Evolutionary conservation across 2,329 filamentous ascomycete species (phyloP).

Genomic region (Talaromyces sp.): DNA sequence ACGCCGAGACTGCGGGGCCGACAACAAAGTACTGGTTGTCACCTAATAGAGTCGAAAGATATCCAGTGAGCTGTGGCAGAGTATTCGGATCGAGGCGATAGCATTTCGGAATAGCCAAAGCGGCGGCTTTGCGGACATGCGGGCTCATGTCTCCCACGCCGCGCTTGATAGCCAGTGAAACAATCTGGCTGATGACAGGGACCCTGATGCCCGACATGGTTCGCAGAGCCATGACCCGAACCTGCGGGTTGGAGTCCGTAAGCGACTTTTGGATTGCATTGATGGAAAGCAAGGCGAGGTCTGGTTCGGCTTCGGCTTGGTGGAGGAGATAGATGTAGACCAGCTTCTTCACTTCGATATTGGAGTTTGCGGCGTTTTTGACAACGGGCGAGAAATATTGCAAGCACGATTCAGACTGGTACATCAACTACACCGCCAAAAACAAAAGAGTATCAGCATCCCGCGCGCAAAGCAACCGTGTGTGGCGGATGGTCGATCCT

Average conservation of each 20-base stretch:
- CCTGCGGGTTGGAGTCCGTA: slow-evolving; percentile 83
- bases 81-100: slow-evolving; percentile 85
- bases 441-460: not conserved
- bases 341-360: slow-evolving; percentile 92
- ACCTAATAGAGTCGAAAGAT: slow-evolving; percentile 69
- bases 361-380: slow-evolving; percentile 94
- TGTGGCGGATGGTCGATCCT: slow-evolving; percentile 21
- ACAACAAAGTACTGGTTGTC: slow-evolving; percentile 97
- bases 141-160: slow-evolving; percentile 92
- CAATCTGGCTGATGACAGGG: slow-evolving; percentile 95
- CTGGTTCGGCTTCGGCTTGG: slow-evolving; percentile 92
- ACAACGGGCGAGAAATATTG: slow-evolving; percentile 97
- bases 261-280: slow-evolving; percentile 98
- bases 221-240: slow-evolving; percentile 84
- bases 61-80: slow-evolving; percentile 77
- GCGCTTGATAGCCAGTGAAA: slow-evolving; percentile 91
- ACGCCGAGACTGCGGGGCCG: slow-evolving; percentile 84
- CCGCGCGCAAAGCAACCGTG: not conserved
- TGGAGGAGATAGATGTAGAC: slow-evolving; percentile 98
- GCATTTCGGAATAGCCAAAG: slow-evolving; percentile 92
- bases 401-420: slow-evolving; percentile 78
- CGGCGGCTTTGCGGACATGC: slow-evolving; percentile 85
- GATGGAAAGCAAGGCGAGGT: slow-evolving; percentile 91
- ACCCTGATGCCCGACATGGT: slow-evolving; percentile 98
- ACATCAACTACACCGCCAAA: slow-evolving; percentile 72